Percentiles rank a stretch among this genome's conserved stretches.
phyloP scores from a whole-genome alignment of 228 moss, liverwort and hornwort species.

The Sphagnum fallax region DNA sequence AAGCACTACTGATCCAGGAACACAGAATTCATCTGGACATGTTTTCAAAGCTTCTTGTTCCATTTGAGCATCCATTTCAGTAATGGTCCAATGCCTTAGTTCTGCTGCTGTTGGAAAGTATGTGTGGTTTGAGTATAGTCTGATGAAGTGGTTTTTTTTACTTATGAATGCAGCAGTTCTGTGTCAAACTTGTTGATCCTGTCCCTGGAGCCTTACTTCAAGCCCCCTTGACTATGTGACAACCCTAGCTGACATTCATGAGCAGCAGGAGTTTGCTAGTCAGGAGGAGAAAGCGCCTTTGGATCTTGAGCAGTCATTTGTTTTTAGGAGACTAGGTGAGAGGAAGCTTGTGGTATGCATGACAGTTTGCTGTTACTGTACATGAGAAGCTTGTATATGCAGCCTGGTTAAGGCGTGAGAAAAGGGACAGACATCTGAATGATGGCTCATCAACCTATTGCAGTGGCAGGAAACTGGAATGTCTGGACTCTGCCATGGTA shows the following conservation, averaged over 20 bases:
- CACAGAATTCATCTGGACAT: too few species aligned
- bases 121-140: neutral
- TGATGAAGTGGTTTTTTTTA: slow-evolving; percentile 3
- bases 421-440: slow-evolving; percentile 76
- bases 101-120: too few species aligned
- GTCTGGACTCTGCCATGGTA: slow-evolving; percentile 54
- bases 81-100: too few species aligned
- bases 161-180: slow-evolving; percentile 55
- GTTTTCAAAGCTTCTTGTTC: too few species aligned
- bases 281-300: slow-evolving; percentile 68
- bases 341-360: slow-evolving; percentile 88
- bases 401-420: slow-evolving; percentile 96
- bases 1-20: too few species aligned
- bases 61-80: too few species aligned
- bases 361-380: slow-evolving; percentile 74
- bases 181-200: slow-evolving; percentile 84
- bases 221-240: slow-evolving; percentile 91
- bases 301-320: slow-evolving; percentile 85
- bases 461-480: slow-evolving; percentile 82
- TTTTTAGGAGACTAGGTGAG: slow-evolving; percentile 93
- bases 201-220: slow-evolving; percentile 68
- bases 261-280: slow-evolving; percentile 84
- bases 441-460: slow-evolving; percentile 78
- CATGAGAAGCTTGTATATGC: slow-evolving; percentile 91
- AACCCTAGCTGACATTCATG: slow-evolving; percentile 83